Base-by-base conservation (phyloP, 1,284 basidiomycete genomes). In the Trametes versicolor region DNA sequence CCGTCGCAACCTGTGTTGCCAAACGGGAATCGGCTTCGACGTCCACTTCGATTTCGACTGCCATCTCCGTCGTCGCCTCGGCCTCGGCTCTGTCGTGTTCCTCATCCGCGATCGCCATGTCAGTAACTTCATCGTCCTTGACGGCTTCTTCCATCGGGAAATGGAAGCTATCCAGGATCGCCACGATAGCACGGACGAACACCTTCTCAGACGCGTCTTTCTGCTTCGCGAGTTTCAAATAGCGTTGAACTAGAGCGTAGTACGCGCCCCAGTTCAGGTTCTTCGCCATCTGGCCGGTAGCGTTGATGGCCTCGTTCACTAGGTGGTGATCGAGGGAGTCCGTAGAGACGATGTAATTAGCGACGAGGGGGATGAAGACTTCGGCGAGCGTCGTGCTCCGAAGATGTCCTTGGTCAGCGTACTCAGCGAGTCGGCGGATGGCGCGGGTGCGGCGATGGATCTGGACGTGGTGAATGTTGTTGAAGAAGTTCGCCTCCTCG, bases 401-500 rank as follows among this genome's bases (percentile, higher is more conserved):
- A 53, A 99, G 77, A 19, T 81, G 81, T 1, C 89, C 89, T 60
- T 89, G 85, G n/a, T 91, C 87, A 61, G 90, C 91, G 60, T 91
- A 87, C 54, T 98, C 95, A 0, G 89, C 90, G 15, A 99, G 85
- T 36, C 97, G 87, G 34, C 93, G 89, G 39, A 99, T 83, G 0
- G 98, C 97, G 68, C 98, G 85, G 1, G 91, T 90, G 23, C 97
- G 89, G 63, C 97, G 91, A 77, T 99, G 97, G 5, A 93, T 81
- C 79, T 99, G 98, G 58, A 99, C 90, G 77, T 99, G 98, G 69
- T 94, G 88, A 58, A 99, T 89, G 78, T 99, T 99, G 82, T 92
- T 91, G 85, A 99, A 99, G 81, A 99, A 97, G 76, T 92, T 97
- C 32, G 95, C 96, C 77, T 99, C 98, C 53, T 95, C 93, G 73